Percentiles rank a stretch among this genome's conserved stretches.
These are phyloP conservation scores for Cordyceps pruinosa DNA, from an alignment of 2,329 filamentous ascomycete genomes.

Conservation along the genomic window DNA sequence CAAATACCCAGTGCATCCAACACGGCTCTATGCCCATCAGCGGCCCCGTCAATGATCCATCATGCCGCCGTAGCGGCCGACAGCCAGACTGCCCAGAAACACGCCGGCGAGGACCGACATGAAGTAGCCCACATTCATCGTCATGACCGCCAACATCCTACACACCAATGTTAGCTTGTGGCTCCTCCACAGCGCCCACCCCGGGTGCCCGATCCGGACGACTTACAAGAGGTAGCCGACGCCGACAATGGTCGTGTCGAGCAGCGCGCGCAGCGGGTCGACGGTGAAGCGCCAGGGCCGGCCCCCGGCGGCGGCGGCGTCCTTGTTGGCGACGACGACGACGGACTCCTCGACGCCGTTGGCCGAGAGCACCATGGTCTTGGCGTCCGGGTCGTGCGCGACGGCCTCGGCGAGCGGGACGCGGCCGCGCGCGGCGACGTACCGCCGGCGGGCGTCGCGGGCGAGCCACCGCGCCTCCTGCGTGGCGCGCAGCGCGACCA, in stretches of 20 bases:
- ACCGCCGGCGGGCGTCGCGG: conserved; percentile 65
- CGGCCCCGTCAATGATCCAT: conserved; percentile 35
- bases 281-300: conserved; percentile 77
- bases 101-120: conserved; percentile 69
- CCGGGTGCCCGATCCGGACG: no score
- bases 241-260: conserved; percentile 67
- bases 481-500: conserved; percentile 66
- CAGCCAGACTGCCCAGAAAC: conserved; percentile 77
- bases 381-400: conserved; percentile 52
- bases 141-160: conserved; percentile 92
- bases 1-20: neutral
- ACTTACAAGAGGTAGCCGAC: conserved; percentile 83
- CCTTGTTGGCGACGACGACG: conserved; percentile 58
- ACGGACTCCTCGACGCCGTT: conserved; percentile 79
- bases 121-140: conserved; percentile 80
- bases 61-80: conserved; percentile 59
- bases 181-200: no score
- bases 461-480: conserved; percentile 60
- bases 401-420: conserved; percentile 52
- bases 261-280: conserved; percentile 63
- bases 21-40: no score
- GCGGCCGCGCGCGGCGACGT: conserved; percentile 65
- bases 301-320: conserved; percentile 36
- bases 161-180: neutral
- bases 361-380: conserved; percentile 60